Percentiles rank a stretch among this genome's conserved stretches.
These are phyloP conservation scores for Artomyces pyxidatus DNA, from an alignment of 768 basidiomycete genomes.

Conservation along the genomic window DNA sequence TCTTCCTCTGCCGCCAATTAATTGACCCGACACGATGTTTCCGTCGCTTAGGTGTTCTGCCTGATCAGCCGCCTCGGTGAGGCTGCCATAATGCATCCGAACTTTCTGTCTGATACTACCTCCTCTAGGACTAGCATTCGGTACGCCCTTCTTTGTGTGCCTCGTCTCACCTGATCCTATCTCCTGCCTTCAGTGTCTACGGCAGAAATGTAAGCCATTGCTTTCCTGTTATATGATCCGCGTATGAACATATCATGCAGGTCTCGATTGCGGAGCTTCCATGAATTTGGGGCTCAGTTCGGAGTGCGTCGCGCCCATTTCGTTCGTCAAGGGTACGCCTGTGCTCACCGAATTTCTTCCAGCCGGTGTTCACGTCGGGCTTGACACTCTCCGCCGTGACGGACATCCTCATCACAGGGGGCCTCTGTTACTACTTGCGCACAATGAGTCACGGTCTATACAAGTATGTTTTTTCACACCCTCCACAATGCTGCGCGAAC, in stretches of 20 bases:
- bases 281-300: neutral
- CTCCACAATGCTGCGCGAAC: neutral
- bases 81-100: no score
- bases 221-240: neutral
- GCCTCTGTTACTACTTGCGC: constrained; percentile 12
- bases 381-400: constrained; percentile 7
- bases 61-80: neutral
- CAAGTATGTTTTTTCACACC: neutral
- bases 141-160: neutral
- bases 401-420: constrained; percentile 3
- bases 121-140: neutral
- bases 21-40: no score
- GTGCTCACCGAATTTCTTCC: neutral
- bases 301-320: neutral
- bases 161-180: neutral
- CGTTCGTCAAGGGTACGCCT: neutral
- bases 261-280: neutral
- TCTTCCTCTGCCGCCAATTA: neutral
- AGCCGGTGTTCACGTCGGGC: constrained; percentile 4
- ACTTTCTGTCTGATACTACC: no score
- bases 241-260: neutral
- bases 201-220: neutral
- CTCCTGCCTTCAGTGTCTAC: neutral
- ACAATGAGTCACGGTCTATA: constrained; percentile 3
- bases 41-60: no score